Evolutionary conservation across 176 grass and related monocot genomes (phyloP), one percentile per base, ranked within the genome.

Genomic region (Urochloa ruziziensis): DNA sequence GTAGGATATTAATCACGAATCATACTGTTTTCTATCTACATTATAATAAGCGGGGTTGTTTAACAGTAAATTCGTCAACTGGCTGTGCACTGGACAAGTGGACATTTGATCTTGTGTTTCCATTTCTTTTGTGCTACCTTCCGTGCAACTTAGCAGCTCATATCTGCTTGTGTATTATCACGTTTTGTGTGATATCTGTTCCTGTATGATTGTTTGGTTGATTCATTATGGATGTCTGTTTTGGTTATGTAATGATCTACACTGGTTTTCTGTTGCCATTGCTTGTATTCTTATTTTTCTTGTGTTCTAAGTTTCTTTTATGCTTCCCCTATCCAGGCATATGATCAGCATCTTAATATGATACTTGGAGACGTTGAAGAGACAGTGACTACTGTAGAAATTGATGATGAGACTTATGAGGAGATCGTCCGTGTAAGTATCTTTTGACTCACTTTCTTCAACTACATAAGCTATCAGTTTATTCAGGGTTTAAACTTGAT

Each of bases 321-420:
- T 46, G 61, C 18, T 34, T 42, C 18, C 19, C 62, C 52, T 17
- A 75, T 82, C 23, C 78, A 99, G 97, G 97, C 97, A 3, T 99
- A 99, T 37, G 97, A 99, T 87, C 97, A 99, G 46, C 97, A 96
- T 69, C 87, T 99, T 18, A 99, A 99, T 87, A 99, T 99, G 97
- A 99, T 99, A 49, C 91, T 99, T 80, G 97, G 97, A 79, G 97
- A 99, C 83, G 97, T 99, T 27, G 97, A 99, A 82, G 93, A 99
- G 89, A 82, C 92, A 24, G 90, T 99, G 66, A 96, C 93, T 83
- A 96, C 80, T 49, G 90, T 96, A 73, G 93, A 99, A 81, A 96
- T 99, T 9, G 97, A 96, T 42, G 97, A 99, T 80, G 97, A 99
- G 79, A 99, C 97, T 67, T 99, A 99, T 63, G 97, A 99, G 81